A percentile compares a stretch with the other conserved stretches of the same genome.
phyloP scores from a whole-genome alignment of 176 grass and related monocot species.

The Thinopyrum elongatum region DNA sequence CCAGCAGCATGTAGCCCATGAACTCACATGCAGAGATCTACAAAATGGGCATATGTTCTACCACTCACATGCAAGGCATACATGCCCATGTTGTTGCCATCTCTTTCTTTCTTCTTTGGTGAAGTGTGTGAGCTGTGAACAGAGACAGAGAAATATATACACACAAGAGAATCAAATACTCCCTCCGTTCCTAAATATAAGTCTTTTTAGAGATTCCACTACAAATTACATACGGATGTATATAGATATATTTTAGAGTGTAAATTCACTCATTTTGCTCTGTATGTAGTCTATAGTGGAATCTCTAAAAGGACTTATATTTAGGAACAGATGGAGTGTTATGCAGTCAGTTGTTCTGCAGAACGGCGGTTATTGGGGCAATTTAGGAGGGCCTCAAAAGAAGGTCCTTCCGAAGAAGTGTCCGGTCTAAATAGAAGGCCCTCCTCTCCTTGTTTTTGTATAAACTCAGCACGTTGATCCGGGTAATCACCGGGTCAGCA shows the following conservation, averaged over 20 bases:
- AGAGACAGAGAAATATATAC: neutral
- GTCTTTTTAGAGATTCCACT: no score
- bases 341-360: neutral
- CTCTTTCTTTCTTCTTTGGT: conserved; percentile 2
- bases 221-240: no score
- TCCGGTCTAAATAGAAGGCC: neutral
- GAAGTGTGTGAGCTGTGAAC: neutral
- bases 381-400: neutral
- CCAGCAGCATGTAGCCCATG: conserved; percentile 16
- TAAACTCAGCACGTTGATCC: neutral
- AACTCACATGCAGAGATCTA: conserved; percentile 47
- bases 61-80: conserved; percentile 44
- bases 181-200: no score
- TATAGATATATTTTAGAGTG: no score
- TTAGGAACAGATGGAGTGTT: no score
- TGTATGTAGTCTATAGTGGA: no score
- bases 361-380: neutral
- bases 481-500: neutral
- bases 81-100: conserved; percentile 38
- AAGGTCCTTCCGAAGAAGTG: no score
- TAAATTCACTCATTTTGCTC: no score
- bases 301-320: no score
- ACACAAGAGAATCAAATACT: neutral
- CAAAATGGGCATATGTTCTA: conserved; percentile 26
- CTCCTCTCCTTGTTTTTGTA: neutral